A percentile compares a stretch with the other conserved stretches of the same genome.
phyloP scores from a whole-genome alignment of 108 stramenopile genomes.

The Fistulifera solaris region DNA sequence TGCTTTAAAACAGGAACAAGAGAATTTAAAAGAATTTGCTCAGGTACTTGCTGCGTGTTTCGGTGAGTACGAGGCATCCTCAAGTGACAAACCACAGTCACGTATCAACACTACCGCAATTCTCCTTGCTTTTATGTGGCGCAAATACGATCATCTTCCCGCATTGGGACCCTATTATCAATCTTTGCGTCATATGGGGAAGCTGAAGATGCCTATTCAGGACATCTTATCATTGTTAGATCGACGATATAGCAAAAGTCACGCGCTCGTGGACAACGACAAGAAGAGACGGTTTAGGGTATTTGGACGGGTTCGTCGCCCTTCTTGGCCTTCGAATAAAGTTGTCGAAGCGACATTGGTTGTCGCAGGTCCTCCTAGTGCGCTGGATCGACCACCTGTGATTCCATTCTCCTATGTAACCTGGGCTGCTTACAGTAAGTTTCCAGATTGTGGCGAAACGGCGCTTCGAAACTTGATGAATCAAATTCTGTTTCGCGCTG shows the following conservation, averaged over 20 bases:
- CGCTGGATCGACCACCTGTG: constrained; percentile 1
- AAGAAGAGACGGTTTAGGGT: no score
- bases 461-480: constrained; percentile 8
- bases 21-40: neutral
- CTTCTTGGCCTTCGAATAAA: neutral
- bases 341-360: constrained; percentile 1
- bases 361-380: neutral
- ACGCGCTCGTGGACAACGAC: no score
- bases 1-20: neutral
- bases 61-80: neutral
- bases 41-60: neutral
- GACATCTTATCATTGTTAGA: neutral
- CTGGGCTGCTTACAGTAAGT: constrained; percentile 13
- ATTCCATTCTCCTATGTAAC: constrained; percentile 9
- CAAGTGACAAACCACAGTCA: neutral
- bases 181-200: neutral
- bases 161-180: constrained; percentile 1
- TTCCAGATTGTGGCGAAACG: constrained; percentile 13
- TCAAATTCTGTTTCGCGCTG: constrained; percentile 3
- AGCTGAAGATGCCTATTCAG: neutral
- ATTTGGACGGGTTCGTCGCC: no score
- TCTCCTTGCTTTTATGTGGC: constrained; percentile 6
- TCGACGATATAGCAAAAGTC: no score
- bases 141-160: constrained; percentile 4
- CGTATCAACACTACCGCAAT: neutral